Evolutionary conservation across 768 basidiomycete species (phyloP).

Genomic region (Xanthoconium stramineum): DNA sequence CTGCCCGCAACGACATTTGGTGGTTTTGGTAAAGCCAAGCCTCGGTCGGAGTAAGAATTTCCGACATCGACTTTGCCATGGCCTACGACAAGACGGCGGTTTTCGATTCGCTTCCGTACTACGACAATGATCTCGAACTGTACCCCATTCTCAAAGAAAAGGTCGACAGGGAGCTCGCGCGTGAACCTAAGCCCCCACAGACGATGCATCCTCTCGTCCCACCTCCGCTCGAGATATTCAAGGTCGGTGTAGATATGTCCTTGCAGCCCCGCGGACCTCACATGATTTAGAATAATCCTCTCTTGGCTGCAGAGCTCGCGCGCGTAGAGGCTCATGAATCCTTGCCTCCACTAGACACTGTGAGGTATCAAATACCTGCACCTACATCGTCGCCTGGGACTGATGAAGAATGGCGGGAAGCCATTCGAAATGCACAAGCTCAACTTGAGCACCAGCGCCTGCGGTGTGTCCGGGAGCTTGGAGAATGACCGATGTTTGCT

Average conservation of each 20-base stretch:
- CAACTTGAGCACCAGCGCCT: constrained; percentile 84
- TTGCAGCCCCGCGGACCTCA: not conserved
- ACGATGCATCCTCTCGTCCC: constrained; percentile 70
- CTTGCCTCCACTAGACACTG: constrained; percentile 63
- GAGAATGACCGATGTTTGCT: not conserved
- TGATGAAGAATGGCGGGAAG: constrained; percentile 73
- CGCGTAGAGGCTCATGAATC: constrained; percentile 70
- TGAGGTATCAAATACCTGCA: constrained; percentile 71
- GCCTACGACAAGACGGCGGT: constrained; percentile 29
- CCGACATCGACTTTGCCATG: constrained; percentile 24
- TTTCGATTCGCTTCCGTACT: constrained; percentile 90
- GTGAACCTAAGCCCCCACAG: constrained; percentile 59
- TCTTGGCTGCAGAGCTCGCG: constrained; percentile 69
- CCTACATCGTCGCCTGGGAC: constrained; percentile 60
- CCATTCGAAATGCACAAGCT: constrained; percentile 72
- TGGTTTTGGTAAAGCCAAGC: not conserved
- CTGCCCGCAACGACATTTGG: constrained; percentile 43
- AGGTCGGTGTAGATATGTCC: constrained; percentile 43
- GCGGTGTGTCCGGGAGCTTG: constrained; percentile 44
- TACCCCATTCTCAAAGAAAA: constrained; percentile 68
- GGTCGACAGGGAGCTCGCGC: constrained; percentile 73
- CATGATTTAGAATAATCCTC: constrained; percentile 53
- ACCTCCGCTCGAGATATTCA: constrained; percentile 61
- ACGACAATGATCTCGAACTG: constrained; percentile 86
- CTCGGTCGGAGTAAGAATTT: constrained; percentile 29